phyloP scores from a whole-genome alignment of 1,139 yeast genomes.

The Taphrina deformans region DNA sequence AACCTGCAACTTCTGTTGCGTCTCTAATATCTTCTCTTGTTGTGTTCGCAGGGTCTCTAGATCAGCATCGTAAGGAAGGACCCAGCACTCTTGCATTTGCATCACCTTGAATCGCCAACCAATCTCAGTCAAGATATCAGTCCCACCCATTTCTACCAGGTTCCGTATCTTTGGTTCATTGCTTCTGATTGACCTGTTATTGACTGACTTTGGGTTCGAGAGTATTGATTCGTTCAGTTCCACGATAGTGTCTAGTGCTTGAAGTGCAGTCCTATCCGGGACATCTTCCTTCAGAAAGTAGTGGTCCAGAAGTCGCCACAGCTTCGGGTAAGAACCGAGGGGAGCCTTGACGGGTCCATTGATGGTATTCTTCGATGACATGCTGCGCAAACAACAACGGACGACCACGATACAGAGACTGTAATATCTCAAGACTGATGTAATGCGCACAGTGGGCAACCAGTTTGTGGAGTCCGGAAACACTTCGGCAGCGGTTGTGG shows the following conservation, averaged over 20 bases:
- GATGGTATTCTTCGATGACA: constrained; percentile 18
- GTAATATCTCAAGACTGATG: not conserved
- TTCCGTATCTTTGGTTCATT: constrained; percentile 15
- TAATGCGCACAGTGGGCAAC: not conserved
- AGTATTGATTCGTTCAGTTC: constrained; percentile 11
- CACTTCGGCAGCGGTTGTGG: not conserved
- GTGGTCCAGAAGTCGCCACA: constrained; percentile 26
- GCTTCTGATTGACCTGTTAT: constrained; percentile 17
- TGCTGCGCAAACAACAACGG: not conserved
- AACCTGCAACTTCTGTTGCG: constrained; percentile 7
- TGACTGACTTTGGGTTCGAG: constrained; percentile 9
- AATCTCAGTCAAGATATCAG: constrained; percentile 22
- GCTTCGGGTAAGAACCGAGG: constrained; percentile 23
- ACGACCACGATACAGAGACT: not conserved
- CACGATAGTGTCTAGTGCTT: constrained; percentile 27
- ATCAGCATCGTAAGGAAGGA: constrained; percentile 25
- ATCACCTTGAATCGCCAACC: constrained; percentile 28
- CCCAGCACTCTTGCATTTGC: constrained; percentile 30
- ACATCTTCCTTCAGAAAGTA: constrained; percentile 28
- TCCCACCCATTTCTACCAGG: constrained; percentile 24
- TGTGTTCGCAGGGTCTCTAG: not conserved
- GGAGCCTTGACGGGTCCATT: constrained; percentile 30
- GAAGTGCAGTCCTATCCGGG: constrained; percentile 28
- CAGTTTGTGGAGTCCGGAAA: not conserved
- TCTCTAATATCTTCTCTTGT: constrained; percentile 11